Base-by-base conservation (phyloP, 1,284 basidiomycete species). In the Earliella scabrosa region DNA sequence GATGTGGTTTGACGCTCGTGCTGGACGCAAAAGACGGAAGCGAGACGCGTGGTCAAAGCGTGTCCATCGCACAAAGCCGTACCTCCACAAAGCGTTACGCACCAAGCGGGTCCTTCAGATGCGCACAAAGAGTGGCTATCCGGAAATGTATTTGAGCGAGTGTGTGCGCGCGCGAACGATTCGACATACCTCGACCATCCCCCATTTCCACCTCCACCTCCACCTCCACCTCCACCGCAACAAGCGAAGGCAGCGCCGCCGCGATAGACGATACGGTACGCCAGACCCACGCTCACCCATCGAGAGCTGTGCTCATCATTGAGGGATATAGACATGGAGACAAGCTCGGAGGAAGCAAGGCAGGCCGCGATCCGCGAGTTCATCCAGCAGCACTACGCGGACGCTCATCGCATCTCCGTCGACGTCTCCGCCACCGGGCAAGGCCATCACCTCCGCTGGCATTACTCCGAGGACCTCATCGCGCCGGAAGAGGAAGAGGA, bases 111-210 rank as follows among this genome's bases (percentile, higher is more conserved):
- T 16, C 5, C 27, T 20, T 13, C 21, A 36, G 13, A 26, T 11
- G 41, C 39, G 35, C 38, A 61, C 59, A 61, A 61, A 61, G 59
- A 45, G 41, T 29, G 32, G 29, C 43, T 35, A 18, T 20, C 13
- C 24, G 32, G 16, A 57, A 55, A 50, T 32, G 55, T 61, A 61
- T 61, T 52, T 61, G 40, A 61, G 54, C 38, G 23, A 26, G 26
- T 27, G 36, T 24, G 21, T 21, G 20, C 20, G 29, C n/a, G 48
- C 40, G 34, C 29, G 35, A 14, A 20, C 36, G 11, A 31, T 11
- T 11, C 26, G 34, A 39, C 52, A 44, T 32, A 50, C 52, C 46
- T 50, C 34, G 36, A 40, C 21, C 31, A n/a, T 44, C 36, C 34
- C n/a, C 50, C 45, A 24, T 26, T 41, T 16, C 43, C 4, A 27